phyloP scores from a whole-genome alignment of 2,329 filamentous ascomycete genomes.

The Calonectria multiphialidica region DNA sequence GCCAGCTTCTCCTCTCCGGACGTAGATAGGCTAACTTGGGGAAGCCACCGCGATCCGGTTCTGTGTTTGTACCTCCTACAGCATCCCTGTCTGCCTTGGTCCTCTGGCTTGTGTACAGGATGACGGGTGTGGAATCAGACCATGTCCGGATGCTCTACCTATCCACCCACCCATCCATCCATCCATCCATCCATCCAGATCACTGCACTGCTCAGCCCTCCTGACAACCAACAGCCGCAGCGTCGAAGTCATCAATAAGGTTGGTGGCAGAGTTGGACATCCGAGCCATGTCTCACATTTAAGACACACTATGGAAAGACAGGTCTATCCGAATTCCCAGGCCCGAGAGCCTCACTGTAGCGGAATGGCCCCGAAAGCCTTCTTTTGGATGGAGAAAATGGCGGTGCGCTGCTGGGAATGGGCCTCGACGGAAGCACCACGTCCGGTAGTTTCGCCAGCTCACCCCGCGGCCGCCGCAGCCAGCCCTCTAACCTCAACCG shows the following conservation, averaged over 20 bases:
- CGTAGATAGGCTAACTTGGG: background rate
- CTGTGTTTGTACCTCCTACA: background rate
- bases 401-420: slow-evolving; percentile 19
- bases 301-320: slow-evolving; percentile 13
- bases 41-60: slow-evolving; percentile 16
- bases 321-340: slow-evolving; percentile 7
- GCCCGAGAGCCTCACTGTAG: slow-evolving; percentile 12
- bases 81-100: background rate
- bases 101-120: slow-evolving; percentile 9
- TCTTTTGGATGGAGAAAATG: background rate
- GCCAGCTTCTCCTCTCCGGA: background rate
- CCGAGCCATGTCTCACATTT: slow-evolving; percentile 19
- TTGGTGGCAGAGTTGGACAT: background rate
- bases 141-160: background rate
- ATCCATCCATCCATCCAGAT: background rate
- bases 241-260: background rate
- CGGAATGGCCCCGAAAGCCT: background rate
- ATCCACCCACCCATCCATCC: background rate
- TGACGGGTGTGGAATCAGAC: slow-evolving; percentile 19
- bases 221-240: background rate
- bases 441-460: background rate
- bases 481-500: slow-evolving; percentile 26
- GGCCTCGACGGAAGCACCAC: slow-evolving; percentile 13
- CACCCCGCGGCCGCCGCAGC: slow-evolving; percentile 6
- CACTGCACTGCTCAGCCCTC: background rate